phyloP scores from a whole-genome alignment of 768 basidiomycete genomes.

The Boletus tomentosulus region DNA sequence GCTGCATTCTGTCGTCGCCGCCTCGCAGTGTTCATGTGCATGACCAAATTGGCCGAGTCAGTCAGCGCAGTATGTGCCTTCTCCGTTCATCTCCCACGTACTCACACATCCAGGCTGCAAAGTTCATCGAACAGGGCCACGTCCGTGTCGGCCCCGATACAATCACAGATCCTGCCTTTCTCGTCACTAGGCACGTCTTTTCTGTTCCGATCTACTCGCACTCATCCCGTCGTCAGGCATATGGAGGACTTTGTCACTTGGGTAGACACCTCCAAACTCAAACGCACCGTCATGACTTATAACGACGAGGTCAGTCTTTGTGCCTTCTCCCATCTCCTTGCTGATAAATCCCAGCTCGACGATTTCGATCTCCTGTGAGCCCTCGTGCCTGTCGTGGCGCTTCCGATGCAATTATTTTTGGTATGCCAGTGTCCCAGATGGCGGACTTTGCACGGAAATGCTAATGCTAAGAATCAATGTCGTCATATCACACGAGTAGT shows the following conservation, averaged over 20 bases:
- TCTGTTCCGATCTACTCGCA: background rate
- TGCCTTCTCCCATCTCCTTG: background rate
- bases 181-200: constrained; percentile 73
- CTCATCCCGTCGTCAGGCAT: constrained; percentile 47
- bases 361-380: constrained; percentile 86
- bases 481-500: background rate
- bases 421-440: background rate
- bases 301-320: constrained; percentile 80
- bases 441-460: constrained; percentile 2
- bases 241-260: constrained; percentile 99
- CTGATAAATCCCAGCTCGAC: constrained; percentile 61
- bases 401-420: background rate
- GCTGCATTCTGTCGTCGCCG: constrained; percentile 90
- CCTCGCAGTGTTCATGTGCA: constrained; percentile 88
- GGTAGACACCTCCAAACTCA: constrained; percentile 97
- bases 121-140: constrained; percentile 98
- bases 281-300: constrained; percentile 92
- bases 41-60: constrained; percentile 92
- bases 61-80: constrained; percentile 76
- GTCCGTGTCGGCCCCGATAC: constrained; percentile 95
- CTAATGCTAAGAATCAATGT: background rate
- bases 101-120: constrained; percentile 67
- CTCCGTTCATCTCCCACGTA: constrained; percentile 1
- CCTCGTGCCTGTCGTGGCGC: background rate
- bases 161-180: constrained; percentile 92